phyloP scores from a whole-genome alignment of 176 grass and related monocot species.

The Lolium multiflorum region DNA sequence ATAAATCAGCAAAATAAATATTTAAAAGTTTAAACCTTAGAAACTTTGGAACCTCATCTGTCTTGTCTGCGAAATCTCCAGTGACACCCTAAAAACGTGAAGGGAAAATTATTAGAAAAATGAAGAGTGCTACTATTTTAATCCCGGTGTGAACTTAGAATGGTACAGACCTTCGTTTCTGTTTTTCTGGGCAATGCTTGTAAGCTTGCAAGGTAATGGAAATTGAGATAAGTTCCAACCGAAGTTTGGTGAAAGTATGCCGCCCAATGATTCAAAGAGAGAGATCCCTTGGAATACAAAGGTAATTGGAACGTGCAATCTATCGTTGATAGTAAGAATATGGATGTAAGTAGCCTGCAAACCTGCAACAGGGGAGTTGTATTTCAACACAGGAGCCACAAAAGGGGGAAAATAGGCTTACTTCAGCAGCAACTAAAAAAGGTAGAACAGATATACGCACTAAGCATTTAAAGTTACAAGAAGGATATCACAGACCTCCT shows the following conservation, averaged over 20 bases:
- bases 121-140: neutral
- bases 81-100: conserved; percentile 47
- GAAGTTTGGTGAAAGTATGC: conserved; percentile 90
- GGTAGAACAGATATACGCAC: conserved; percentile 19
- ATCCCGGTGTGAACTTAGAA: conserved; percentile 16
- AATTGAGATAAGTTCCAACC: conserved; percentile 66
- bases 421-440: neutral
- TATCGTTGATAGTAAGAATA: conserved; percentile 71
- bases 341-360: conserved; percentile 72
- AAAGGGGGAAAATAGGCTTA: conserved; percentile 21
- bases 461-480: neutral
- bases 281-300: conserved; percentile 57
- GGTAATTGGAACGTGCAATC: conserved; percentile 58
- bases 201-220: conserved; percentile 48
- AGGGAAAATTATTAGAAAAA: conserved; percentile 34
- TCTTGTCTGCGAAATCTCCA: conserved; percentile 37
- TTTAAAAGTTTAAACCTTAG: conserved; percentile 51
- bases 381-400: conserved; percentile 24
- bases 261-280: conserved; percentile 86
- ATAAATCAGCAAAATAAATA: conserved; percentile 32
- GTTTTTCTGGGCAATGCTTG: conserved; percentile 24
- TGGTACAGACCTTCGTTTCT: conserved; percentile 46
- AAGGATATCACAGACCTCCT: conserved; percentile 68
- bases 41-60: conserved; percentile 36
- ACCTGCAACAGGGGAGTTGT: conserved; percentile 51